Evolutionary conservation across 768 basidiomycete genomes (phyloP).

Genomic region (Naematelia aurantialba): DNA sequence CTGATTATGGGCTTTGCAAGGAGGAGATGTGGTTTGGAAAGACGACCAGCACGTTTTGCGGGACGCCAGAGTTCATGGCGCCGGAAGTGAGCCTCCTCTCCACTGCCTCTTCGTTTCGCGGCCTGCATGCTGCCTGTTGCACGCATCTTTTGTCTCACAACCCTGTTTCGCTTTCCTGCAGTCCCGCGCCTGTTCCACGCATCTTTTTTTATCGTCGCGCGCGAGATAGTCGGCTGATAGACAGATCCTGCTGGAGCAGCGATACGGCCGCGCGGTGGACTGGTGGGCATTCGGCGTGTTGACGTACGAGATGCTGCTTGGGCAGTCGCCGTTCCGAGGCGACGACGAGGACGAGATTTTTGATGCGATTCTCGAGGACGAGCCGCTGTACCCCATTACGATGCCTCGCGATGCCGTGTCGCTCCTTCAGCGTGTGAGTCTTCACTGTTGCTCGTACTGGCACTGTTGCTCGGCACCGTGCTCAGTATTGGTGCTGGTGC

Average conservation of each 20-base stretch:
- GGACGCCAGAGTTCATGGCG: slow-evolving; percentile 99
- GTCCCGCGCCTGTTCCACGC: too few relatives aligned
- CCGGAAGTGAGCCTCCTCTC: slow-evolving; percentile 67
- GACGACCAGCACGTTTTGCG: slow-evolving; percentile 98
- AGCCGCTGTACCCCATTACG: slow-evolving; percentile 96
- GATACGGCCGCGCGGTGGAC: slow-evolving; percentile 96
- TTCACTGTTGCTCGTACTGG: not conserved
- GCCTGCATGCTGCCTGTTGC: too few relatives aligned
- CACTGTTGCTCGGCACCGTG: too few relatives aligned
- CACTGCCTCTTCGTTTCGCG: too few relatives aligned
- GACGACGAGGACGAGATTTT: slow-evolving; percentile 99
- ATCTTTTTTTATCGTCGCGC: not conserved
- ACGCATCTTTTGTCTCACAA: too few relatives aligned
- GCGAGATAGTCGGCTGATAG: slow-evolving; percentile 1
- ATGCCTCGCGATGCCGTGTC: slow-evolving; percentile 98
- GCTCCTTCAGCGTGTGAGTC: slow-evolving; percentile 79
- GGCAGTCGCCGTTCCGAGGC: slow-evolving; percentile 98
- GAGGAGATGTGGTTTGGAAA: slow-evolving; percentile 97
- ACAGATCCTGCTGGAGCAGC: slow-evolving; percentile 97
- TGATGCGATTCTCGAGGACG: slow-evolving; percentile 97
- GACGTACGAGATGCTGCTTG: slow-evolving; percentile 97
- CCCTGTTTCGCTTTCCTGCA: too few relatives aligned
- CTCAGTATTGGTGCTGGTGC: too few relatives aligned
- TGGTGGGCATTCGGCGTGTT: slow-evolving; percentile 99
- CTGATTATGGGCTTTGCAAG: slow-evolving; percentile 98